Percentiles rank a stretch among this genome's conserved stretches.
phyloP scores from a whole-genome alignment of 371 early-diverging fungal species.

The Capillidium heterosporum region DNA sequence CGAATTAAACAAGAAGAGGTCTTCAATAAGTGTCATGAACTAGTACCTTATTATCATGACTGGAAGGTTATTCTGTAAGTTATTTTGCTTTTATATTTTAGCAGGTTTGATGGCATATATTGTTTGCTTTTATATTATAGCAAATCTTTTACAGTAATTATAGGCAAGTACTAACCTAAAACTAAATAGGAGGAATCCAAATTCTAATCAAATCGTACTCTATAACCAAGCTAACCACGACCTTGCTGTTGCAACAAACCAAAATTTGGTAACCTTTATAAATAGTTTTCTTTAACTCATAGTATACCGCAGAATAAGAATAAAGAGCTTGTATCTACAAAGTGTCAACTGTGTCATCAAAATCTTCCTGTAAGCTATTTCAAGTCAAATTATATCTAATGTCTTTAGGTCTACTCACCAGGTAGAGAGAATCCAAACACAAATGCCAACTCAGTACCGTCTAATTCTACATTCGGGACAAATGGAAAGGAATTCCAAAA shows the following conservation, averaged over 20 bases:
- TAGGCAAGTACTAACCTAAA: neutral
- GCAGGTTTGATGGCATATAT: too few relatives aligned
- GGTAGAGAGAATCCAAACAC: neutral
- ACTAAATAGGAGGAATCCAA: constrained; percentile 8
- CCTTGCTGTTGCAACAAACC: constrained; percentile 7
- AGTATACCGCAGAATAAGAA: too few relatives aligned
- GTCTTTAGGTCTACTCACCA: neutral
- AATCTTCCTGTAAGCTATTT: neutral
- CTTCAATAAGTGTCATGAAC: too few relatives aligned
- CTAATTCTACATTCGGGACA: neutral
- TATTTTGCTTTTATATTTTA: neutral
- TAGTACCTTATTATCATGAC: constrained; percentile 16
- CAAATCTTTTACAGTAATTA: neutral
- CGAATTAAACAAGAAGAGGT: too few relatives aligned
- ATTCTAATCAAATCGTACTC: constrained; percentile 12
- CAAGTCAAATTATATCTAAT: too few relatives aligned
- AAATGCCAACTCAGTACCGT: neutral
- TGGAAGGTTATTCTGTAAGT: constrained; percentile 33
- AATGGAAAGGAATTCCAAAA: constrained; percentile 1
- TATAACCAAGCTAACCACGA: constrained; percentile 12
- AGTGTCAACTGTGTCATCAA: neutral
- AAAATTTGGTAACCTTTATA: too few relatives aligned
- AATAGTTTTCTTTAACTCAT: too few relatives aligned
- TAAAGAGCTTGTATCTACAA: neutral
- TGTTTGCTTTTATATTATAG: neutral